These are phyloP conservation scores for Eucalyptus victrix DNA, from an alignment of 345 rosid species.

Conservation along the genomic window DNA sequence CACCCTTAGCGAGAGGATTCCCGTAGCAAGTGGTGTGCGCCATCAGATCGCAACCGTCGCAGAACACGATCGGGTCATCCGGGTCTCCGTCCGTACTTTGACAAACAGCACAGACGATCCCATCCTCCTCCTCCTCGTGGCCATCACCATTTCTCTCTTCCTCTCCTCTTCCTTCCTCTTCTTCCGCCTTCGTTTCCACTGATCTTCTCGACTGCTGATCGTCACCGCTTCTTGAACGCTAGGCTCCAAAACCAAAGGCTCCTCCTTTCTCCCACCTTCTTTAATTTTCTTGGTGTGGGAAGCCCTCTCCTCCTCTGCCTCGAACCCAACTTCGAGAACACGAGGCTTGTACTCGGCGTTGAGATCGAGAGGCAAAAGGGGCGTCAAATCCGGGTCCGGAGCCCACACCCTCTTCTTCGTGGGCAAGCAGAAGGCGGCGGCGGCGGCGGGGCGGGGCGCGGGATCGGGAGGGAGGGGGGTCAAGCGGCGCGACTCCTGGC, in stretches of 20 bases:
- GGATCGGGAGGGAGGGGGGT: not conserved
- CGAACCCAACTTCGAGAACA: not conserved
- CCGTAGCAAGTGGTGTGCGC: conserved; percentile 89
- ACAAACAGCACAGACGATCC: conserved; percentile 74
- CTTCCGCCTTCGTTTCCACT: not conserved
- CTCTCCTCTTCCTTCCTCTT: not conserved
- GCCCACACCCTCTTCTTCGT: conserved; percentile 91
- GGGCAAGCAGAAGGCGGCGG: conserved; percentile 31
- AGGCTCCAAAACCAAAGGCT: not conserved
- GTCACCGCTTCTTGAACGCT: not conserved
- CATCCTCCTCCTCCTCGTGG: conserved; percentile 41
- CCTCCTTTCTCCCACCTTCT: conserved; percentile 7
- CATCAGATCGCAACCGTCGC: conserved; percentile 95
- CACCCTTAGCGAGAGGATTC: conserved; percentile 39
- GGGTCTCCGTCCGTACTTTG: conserved; percentile 94
- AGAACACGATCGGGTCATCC: conserved; percentile 81
- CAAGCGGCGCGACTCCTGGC: conserved; percentile 40
- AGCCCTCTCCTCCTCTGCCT: not conserved
- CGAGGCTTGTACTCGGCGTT: conserved; percentile 49
- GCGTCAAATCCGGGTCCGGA: conserved; percentile 39
- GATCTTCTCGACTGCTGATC: not conserved
- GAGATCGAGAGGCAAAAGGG: conserved; percentile 62
- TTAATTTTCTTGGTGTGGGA: not conserved
- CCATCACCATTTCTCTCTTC: not conserved
- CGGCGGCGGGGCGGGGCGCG: not conserved